These are phyloP conservation scores for Penicillium dipodomyicola DNA, from an alignment of 495 filamentous ascomycete species.

Conservation along the genomic window DNA sequence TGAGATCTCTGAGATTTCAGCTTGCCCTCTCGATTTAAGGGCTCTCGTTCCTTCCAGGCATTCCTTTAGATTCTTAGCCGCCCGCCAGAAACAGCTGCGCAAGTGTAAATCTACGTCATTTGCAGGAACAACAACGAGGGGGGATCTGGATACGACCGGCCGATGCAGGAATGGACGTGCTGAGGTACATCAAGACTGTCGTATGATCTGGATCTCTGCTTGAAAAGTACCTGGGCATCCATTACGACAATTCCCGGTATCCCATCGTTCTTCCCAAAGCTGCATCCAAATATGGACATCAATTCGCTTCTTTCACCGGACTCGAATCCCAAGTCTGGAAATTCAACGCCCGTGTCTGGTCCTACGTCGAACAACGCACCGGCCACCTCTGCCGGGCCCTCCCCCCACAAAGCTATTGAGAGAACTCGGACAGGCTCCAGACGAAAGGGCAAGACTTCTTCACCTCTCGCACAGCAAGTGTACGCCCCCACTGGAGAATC, in stretches of 20 bases:
- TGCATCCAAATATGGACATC: conserved; percentile 61
- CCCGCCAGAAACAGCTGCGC: conserved; percentile 5
- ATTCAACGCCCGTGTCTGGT: conserved; percentile 39
- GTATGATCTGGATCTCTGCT: conserved; percentile 36
- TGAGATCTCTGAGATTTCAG: neutral
- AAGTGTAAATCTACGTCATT: conserved; percentile 11
- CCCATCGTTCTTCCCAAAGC: conserved; percentile 2
- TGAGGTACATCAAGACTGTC: conserved; percentile 35
- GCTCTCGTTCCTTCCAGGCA: conserved; percentile 6
- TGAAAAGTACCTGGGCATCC: conserved; percentile 23
- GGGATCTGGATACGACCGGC: conserved; percentile 24
- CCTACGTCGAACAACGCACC: conserved; percentile 33
- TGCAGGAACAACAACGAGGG: conserved; percentile 14
- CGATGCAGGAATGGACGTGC: conserved; percentile 47
- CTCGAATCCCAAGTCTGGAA: conserved; percentile 50
- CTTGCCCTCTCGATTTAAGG: conserved; percentile 1
- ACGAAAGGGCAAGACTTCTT: conserved; percentile 40
- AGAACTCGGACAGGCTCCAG: conserved; percentile 35
- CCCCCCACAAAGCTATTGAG: conserved; percentile 37
- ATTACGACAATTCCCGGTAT: conserved; percentile 11
- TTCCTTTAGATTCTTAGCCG: neutral
- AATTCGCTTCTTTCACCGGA: conserved; percentile 70
- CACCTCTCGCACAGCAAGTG: conserved; percentile 44
- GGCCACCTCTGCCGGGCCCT: conserved; percentile 26
- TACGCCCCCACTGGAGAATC: conserved; percentile 38